Percentiles rank a stretch among this genome's conserved stretches.
Conservation (phyloP, 257 asterid species). For the Solanum clarkiae region DNA sequence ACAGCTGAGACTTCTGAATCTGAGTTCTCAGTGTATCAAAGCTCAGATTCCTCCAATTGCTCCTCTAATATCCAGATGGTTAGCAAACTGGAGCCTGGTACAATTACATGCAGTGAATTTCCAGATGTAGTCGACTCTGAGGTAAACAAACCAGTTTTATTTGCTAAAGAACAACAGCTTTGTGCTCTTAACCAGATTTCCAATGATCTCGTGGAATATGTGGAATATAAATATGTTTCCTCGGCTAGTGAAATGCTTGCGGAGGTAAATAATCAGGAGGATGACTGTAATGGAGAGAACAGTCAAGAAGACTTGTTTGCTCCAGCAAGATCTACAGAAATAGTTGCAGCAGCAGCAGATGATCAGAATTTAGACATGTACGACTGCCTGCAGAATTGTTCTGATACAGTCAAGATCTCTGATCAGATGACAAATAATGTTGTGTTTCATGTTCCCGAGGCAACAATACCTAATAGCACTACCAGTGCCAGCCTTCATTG, state of each 20-base stretch:
- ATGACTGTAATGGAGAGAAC: not conserved
- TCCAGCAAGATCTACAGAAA: not conserved
- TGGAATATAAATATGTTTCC: conserved; percentile 12
- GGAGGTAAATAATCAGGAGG: conserved; percentile 13
- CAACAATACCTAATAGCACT: not conserved
- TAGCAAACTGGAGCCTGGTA: not conserved
- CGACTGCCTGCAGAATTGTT: conserved; percentile 11
- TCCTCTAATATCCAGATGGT: not conserved
- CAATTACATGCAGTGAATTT: not conserved
- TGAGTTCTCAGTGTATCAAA: not conserved
- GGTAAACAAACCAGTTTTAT: not conserved
- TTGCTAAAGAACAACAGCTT: conserved; percentile 9
- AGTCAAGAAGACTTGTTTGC: not conserved
- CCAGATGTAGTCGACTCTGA: not conserved
- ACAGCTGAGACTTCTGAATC: not conserved
- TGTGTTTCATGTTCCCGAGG: conserved; percentile 18
- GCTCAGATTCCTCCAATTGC: conserved; percentile 3
- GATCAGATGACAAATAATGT: conserved; percentile 12
- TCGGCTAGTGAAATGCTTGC: conserved; percentile 11
- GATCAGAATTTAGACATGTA: conserved; percentile 15
- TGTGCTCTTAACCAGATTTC: conserved; percentile 28
- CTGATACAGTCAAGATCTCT: conserved; percentile 11
- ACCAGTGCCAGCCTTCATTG: conserved; percentile 7
- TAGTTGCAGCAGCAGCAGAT: conserved; percentile 6
- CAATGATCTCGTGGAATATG: conserved; percentile 28